These are phyloP conservation scores for Podaxis sp. DNA, from an alignment of 768 basidiomycete genomes.

Conservation along the genomic window DNA sequence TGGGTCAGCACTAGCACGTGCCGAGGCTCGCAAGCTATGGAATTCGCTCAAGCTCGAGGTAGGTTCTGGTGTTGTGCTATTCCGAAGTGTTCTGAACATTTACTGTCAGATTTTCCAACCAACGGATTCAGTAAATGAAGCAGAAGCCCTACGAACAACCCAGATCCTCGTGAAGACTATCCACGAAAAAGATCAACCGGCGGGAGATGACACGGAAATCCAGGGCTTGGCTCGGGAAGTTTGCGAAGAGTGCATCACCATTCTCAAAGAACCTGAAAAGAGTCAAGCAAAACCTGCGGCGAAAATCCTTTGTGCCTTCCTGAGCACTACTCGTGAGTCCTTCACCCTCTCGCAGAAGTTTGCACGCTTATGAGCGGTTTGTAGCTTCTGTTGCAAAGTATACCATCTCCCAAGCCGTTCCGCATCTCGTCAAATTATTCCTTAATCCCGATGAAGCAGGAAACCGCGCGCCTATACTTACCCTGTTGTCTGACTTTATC, in stretches of 20 bases:
- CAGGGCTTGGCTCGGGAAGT: constrained; percentile 70
- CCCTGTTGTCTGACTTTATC: constrained; percentile 67
- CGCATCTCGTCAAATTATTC: constrained; percentile 78
- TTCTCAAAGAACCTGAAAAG: constrained; percentile 90
- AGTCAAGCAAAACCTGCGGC: constrained; percentile 86
- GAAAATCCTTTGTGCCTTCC: constrained; percentile 76
- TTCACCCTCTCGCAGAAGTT: neutral
- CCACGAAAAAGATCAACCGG: constrained; percentile 48
- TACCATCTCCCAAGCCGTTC: constrained; percentile 65
- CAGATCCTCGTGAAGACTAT: constrained; percentile 76
- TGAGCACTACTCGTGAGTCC: constrained; percentile 74
- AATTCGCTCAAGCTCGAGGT: constrained; percentile 90
- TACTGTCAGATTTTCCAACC: constrained; percentile 84
- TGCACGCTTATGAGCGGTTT: neutral
- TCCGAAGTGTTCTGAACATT: neutral
- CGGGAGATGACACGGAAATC: constrained; percentile 38
- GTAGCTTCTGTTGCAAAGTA: constrained; percentile 69
- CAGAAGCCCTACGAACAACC: constrained; percentile 67
- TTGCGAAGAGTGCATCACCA: constrained; percentile 76
- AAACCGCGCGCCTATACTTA: constrained; percentile 64
- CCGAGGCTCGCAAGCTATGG: constrained; percentile 80
- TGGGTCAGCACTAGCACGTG: constrained; percentile 59
- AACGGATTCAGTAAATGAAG: constrained; percentile 73
- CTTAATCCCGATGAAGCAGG: constrained; percentile 66
- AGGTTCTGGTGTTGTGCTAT: constrained; percentile 40